A percentile compares a stretch with the other conserved stretches of the same genome.
Evolutionary conservation across 164 flowering plant species (phyloP).

Genomic region (grape (Vitis vinifera)): ASM3070453v1 NC_081822.1:7559501-7560000

Average conservation of each 20-base stretch:
- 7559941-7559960: background rate
- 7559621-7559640: too few relatives aligned
- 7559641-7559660: too few relatives aligned
- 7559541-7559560: background rate
- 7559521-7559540: too few relatives aligned
- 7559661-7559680: background rate
- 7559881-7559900: constrained; percentile 46
- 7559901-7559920: constrained; percentile 9
- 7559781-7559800: constrained; percentile 99
- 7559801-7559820: constrained; percentile 95
- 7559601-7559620: background rate
- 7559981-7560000: too few relatives aligned
- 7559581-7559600: background rate
- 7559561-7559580: background rate
- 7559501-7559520: too few relatives aligned
- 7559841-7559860: constrained; percentile 86
- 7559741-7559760: constrained; percentile 94
- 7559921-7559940: background rate
- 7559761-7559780: constrained; percentile 95
- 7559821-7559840: constrained; percentile 83
- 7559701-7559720: constrained; percentile 69
- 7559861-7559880: constrained; percentile 55
- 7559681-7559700: background rate
- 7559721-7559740: constrained; percentile 95
- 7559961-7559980: background rate